Conservation (phyloP, 1,284 basidiomycete species). For the Ceratobasidium papillatum region DNA sequence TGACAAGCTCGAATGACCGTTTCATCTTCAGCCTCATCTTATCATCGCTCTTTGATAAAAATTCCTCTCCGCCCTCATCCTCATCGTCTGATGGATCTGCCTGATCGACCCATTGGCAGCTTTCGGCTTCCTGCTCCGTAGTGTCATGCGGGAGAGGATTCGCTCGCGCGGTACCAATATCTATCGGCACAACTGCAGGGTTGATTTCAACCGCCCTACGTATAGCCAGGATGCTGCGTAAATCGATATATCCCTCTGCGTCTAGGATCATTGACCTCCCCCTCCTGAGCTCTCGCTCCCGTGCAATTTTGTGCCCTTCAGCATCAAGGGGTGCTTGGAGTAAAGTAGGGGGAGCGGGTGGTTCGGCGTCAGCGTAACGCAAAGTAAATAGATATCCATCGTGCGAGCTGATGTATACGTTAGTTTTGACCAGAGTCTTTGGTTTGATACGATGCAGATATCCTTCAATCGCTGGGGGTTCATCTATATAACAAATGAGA, state of each 20-base stretch:
- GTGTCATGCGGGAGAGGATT: conserved; percentile 17
- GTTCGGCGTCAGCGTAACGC: conserved; percentile 62
- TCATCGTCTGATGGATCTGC: conserved; percentile 62
- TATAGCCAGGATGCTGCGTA: conserved; percentile 70
- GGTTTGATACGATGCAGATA: conserved; percentile 77
- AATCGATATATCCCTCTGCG: conserved; percentile 72
- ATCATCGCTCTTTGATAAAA: conserved; percentile 57
- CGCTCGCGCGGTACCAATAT: conserved; percentile 12
- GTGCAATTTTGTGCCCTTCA: conserved; percentile 49
- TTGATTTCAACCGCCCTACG: conserved; percentile 66
- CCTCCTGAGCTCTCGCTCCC: conserved; percentile 65
- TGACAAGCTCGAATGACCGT: conserved; percentile 79
- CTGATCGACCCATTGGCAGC: conserved; percentile 54
- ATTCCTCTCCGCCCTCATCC: conserved; percentile 74
- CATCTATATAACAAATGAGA: conserved; percentile 49
- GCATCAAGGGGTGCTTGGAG: conserved; percentile 47
- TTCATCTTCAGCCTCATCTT: conserved; percentile 64
- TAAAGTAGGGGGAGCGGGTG: conserved; percentile 68
- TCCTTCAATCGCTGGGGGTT: conserved; percentile 82
- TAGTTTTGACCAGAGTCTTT: conserved; percentile 66
- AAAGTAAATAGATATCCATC: conserved; percentile 76
- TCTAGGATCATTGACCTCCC: conserved; percentile 72
- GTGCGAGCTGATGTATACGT: conserved; percentile 76
- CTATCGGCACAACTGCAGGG: conserved; percentile 48
- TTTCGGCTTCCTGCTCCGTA: conserved; percentile 49